These are phyloP conservation scores for Pterulicium gracile DNA, from an alignment of 1,284 basidiomycete genomes.

Conservation along the genomic window DNA sequence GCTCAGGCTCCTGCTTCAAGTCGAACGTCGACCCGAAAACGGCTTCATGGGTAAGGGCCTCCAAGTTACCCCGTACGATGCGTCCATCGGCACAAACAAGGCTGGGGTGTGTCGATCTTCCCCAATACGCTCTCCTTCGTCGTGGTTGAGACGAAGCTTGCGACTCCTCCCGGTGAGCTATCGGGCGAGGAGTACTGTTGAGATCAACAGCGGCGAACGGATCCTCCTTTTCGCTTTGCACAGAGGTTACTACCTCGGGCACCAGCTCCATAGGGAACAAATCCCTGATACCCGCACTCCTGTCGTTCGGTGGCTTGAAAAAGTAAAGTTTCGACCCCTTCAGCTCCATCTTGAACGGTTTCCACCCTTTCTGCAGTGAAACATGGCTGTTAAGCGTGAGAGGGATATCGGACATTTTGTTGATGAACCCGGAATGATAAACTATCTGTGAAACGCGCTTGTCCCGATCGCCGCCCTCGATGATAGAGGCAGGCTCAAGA, in stretches of 20 bases:
- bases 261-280: slow-evolving; percentile 60
- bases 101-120: slow-evolving; percentile 63
- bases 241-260: slow-evolving; percentile 13
- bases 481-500: slow-evolving; percentile 39
- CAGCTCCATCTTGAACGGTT: slow-evolving; percentile 70
- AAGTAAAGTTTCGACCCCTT: slow-evolving; percentile 76
- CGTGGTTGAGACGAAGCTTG: slow-evolving; percentile 28
- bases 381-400: slow-evolving; percentile 20
- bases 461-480: slow-evolving; percentile 25
- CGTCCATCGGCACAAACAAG: slow-evolving; percentile 32
- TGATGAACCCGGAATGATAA: slow-evolving; percentile 63
- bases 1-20: slow-evolving; percentile 14
- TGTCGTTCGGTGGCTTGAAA: slow-evolving; percentile 69
- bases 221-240: slow-evolving; percentile 33
- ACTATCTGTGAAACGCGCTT: slow-evolving; percentile 70
- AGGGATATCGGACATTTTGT: slow-evolving; percentile 47
- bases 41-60: slow-evolving; percentile 69
- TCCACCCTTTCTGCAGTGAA: slow-evolving; percentile 59
- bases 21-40: slow-evolving; percentile 65
- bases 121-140: slow-evolving; percentile 70
- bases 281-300: slow-evolving; percentile 49
- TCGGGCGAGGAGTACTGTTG: slow-evolving; percentile 17
- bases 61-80: slow-evolving; percentile 56
- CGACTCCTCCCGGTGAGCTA: slow-evolving; percentile 15
- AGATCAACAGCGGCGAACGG: slow-evolving; percentile 7